Percentiles rank a stretch among this genome's conserved stretches.
These are phyloP conservation scores for Vanrija sp. DNA, from an alignment of 1,284 basidiomycete species.

Conservation along the genomic window DNA sequence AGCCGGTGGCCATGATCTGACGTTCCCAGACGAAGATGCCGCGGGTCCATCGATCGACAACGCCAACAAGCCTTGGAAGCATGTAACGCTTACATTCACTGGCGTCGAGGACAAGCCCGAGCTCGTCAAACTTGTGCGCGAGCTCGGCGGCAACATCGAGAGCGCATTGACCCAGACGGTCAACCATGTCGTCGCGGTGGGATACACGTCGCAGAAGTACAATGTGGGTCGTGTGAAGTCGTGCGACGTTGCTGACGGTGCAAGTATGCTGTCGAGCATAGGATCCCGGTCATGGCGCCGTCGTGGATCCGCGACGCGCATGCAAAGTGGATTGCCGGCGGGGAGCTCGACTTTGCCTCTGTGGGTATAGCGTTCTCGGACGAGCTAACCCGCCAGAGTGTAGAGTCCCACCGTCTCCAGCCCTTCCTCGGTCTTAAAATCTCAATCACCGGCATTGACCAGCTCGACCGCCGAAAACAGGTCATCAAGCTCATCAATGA, in stretches of 20 bases:
- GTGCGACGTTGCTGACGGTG: constrained; percentile 2
- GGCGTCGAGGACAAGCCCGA: constrained; percentile 41
- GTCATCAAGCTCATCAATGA: constrained; percentile 33
- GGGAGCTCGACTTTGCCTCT: constrained; percentile 25
- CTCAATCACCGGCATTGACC: constrained; percentile 39
- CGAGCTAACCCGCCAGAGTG: constrained; percentile 7
- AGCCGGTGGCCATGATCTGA: neutral
- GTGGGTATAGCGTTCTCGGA: constrained; percentile 8
- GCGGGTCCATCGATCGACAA: constrained; percentile 1
- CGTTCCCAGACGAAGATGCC: constrained; percentile 25
- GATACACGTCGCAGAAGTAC: constrained; percentile 38
- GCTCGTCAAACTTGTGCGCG: constrained; percentile 15
- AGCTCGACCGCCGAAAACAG: constrained; percentile 40
- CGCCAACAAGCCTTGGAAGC: constrained; percentile 30
- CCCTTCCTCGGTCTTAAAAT: constrained; percentile 40
- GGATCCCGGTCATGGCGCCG: constrained; percentile 38
- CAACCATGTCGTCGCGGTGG: constrained; percentile 40
- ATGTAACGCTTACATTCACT: constrained; percentile 39
- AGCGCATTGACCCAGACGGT: constrained; percentile 37
- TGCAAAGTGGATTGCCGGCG: constrained; percentile 26
- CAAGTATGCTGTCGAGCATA: constrained; percentile 41
- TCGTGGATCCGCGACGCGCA: constrained; percentile 37
- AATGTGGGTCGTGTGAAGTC: constrained; percentile 19
- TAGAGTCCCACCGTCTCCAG: constrained; percentile 25
- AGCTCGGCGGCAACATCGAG: constrained; percentile 38